Conservation (phyloP, 2,329 filamentous ascomycete genomes). For the Fusarium sp. region DNA sequence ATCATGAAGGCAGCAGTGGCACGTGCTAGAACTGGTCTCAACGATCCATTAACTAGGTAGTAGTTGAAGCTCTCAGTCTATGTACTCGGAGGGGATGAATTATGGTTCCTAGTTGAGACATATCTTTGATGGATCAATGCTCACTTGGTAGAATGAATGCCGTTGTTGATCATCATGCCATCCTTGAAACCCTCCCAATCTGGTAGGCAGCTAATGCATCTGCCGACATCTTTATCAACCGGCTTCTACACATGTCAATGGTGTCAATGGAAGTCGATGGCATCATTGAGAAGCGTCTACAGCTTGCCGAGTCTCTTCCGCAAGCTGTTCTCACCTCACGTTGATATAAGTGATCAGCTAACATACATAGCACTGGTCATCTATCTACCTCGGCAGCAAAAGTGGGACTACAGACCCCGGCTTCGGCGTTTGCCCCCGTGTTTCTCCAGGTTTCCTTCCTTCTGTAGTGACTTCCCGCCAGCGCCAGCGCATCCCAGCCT, state of each 20-base stretch:
- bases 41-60: background rate
- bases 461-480: constrained; percentile 14
- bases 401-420: constrained; percentile 45
- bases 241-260: background rate
- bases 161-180: background rate
- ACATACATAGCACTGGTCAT: constrained; percentile 10
- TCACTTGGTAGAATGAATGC: background rate
- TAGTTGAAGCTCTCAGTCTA: background rate
- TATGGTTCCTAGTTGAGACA: background rate
- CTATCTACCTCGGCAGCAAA: constrained; percentile 46
- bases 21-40: constrained; percentile 11
- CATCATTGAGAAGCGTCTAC: constrained; percentile 32
- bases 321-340: background rate
- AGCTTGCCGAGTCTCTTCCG: constrained; percentile 32
- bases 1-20: background rate
- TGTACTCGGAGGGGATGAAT: background rate
- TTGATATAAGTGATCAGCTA: constrained; percentile 21
- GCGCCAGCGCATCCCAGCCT: constrained; percentile 32
- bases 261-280: constrained; percentile 8
- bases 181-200: constrained; percentile 1
- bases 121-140: no score
- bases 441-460: constrained; percentile 50
- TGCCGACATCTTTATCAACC: constrained; percentile 2
- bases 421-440: constrained; percentile 49
- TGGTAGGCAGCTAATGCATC: constrained; percentile 14